Conservation (phyloP, 2,329 filamentous ascomycete genomes). For the Ophiosphaerella herpotricha region DNA sequence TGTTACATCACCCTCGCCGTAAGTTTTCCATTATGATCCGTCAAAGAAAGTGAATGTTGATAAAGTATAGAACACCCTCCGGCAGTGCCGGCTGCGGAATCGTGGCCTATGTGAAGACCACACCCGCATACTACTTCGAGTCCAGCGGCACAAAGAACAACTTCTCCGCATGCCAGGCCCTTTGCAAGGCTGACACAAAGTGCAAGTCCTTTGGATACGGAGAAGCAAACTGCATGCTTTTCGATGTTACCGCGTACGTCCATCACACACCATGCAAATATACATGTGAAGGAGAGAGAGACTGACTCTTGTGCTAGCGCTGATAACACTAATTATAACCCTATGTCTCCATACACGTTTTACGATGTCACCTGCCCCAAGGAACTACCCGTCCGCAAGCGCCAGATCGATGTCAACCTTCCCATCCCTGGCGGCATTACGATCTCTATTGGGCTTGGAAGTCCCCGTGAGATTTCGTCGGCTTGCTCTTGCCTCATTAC, state of each 20-base stretch:
- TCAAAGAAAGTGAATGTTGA: conserved; percentile 2
- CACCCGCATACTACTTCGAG: conserved; percentile 40
- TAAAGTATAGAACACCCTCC: conserved; percentile 21
- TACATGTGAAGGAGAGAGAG: neutral
- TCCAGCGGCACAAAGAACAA: conserved; percentile 41
- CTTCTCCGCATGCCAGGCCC: conserved; percentile 31
- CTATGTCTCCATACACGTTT: conserved; percentile 41
- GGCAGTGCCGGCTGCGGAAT: conserved; percentile 28
- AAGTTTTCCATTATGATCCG: conserved; percentile 5
- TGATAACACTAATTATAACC: conserved; percentile 41
- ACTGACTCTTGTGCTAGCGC: conserved; percentile 13
- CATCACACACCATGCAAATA: neutral
- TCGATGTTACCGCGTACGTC: conserved; percentile 37
- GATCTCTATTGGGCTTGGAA: conserved; percentile 31
- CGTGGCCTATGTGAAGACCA: conserved; percentile 38
- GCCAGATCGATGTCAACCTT: conserved; percentile 23
- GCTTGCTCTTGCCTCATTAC: conserved; percentile 41
- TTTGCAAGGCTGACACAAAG: conserved; percentile 38
- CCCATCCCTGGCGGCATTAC: conserved; percentile 15
- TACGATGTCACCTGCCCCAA: conserved; percentile 33
- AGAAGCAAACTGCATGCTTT: conserved; percentile 42
- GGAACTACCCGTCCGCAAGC: conserved; percentile 37
- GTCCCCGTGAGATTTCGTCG: conserved; percentile 22
- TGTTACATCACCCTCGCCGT: conserved; percentile 27
- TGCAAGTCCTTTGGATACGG: conserved; percentile 41